These are phyloP conservation scores for Basidiobolus meristosporus DNA, from an alignment of 371 early-diverging fungal genomes.

Conservation along the genomic window DNA sequence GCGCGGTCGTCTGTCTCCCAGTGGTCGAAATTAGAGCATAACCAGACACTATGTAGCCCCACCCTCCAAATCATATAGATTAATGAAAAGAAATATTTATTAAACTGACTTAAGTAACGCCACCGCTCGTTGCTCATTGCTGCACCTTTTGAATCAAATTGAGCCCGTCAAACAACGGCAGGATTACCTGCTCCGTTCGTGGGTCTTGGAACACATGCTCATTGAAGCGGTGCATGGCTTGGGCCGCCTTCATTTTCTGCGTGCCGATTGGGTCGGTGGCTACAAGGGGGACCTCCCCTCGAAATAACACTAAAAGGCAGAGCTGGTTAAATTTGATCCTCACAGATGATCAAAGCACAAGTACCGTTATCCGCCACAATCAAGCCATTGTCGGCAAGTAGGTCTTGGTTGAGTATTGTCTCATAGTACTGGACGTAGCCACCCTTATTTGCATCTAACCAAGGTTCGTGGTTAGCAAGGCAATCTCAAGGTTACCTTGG, in stretches of 20 bases:
- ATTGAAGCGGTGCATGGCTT: conserved; percentile 33
- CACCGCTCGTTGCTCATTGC: too few species aligned
- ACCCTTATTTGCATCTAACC: conserved; percentile 36
- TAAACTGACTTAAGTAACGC: too few species aligned
- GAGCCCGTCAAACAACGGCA: conserved; percentile 50
- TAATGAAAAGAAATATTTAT: too few species aligned
- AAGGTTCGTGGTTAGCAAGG: background rate
- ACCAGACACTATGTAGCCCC: too few species aligned
- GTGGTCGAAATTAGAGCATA: too few species aligned
- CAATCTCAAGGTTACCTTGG: background rate
- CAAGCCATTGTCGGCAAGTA: conserved; percentile 22
- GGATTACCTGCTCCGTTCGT: conserved; percentile 27
- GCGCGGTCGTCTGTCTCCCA: too few species aligned
- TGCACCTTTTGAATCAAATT: conserved; percentile 22
- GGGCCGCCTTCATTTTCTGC: conserved; percentile 14
- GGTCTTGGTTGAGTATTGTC: conserved; percentile 18
- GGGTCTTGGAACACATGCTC: conserved; percentile 33
- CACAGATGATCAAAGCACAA: conserved; percentile 2
- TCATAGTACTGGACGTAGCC: conserved; percentile 28
- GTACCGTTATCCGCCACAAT: conserved; percentile 35
- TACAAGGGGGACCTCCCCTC: conserved; percentile 1
- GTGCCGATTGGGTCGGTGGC: conserved; percentile 1
- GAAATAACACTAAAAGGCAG: conserved; percentile 2
- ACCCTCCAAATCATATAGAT: too few species aligned
- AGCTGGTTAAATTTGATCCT: background rate